Conservation (phyloP, 352 stramenopile genomes). For the Phytophthora boehmeriae region DNA sequence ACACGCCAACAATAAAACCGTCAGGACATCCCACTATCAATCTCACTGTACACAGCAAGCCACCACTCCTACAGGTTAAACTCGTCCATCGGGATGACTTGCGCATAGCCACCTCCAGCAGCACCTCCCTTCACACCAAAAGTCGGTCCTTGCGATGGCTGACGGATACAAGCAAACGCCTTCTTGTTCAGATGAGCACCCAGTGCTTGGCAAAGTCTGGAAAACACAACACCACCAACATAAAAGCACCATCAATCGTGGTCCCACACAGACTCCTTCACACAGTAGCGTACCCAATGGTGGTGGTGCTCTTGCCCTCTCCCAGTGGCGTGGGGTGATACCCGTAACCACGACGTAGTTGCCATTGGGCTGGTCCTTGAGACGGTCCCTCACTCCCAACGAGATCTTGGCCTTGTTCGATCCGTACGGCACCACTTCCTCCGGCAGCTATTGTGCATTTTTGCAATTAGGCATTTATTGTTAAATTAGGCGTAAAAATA, state of each 20-base stretch:
- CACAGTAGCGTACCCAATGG: slow-evolving; percentile 83
- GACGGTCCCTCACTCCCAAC: slow-evolving; percentile 88
- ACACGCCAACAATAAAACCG: slow-evolving; percentile 9
- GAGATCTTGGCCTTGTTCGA: slow-evolving; percentile 93
- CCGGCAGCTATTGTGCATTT: slow-evolving; percentile 48
- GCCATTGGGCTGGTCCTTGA: slow-evolving; percentile 88
- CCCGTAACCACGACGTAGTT: slow-evolving; percentile 98
- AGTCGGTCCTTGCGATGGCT: slow-evolving; percentile 97
- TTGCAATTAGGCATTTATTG: not conserved
- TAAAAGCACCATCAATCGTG: not conserved
- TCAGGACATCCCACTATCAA: not conserved
- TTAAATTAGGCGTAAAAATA: not conserved
- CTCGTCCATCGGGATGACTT: slow-evolving; percentile 97
- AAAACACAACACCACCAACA: too few species aligned
- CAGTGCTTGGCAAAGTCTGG: slow-evolving; percentile 94
- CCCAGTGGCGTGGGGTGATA: slow-evolving; percentile 98
- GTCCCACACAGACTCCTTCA: not conserved
- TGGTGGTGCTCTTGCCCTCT: slow-evolving; percentile 99
- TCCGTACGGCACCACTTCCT: slow-evolving; percentile 92
- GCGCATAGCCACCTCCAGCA: slow-evolving; percentile 90
- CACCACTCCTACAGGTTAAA: slow-evolving; percentile 96
- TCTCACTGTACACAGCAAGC: slow-evolving; percentile 54
- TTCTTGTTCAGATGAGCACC: slow-evolving; percentile 93
- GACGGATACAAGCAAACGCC: slow-evolving; percentile 97
- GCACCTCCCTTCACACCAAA: slow-evolving; percentile 98